Evolutionary conservation across 495 filamentous ascomycete genomes (phyloP), one percentile per base, ranked within the genome.

Genomic region (Lasiosphaeria ovina): DNA sequence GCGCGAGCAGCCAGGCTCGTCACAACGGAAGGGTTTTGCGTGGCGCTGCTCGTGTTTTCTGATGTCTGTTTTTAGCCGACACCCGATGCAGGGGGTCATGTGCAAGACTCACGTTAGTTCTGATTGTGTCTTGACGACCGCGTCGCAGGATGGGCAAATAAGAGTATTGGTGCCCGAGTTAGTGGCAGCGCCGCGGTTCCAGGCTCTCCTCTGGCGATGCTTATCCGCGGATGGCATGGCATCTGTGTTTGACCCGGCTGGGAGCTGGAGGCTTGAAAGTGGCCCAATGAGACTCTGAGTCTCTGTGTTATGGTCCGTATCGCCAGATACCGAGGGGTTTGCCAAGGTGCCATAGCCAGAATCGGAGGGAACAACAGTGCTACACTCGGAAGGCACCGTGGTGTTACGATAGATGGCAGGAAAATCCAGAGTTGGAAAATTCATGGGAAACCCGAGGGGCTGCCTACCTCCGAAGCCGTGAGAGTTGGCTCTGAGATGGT

Each of bases 21-120:
- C 71, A 68, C 92, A 97, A 65, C 78, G 85, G 70, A 83, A 88
- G 0, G 87, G 83, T 66, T 91, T 93, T 10, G 76, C 80, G 73
- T 97, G 92, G 57, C 89, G 83, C 12, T 88, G 83, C 53, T 84
- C 76, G 69, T 97, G 92, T 76, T 97, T 97, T 63, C 92, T 96
- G 14, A 34, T 17, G 32, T 31, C n/a, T 40, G 3, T 9, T 35
- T 45, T 32, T 44, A 4, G 38, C 24, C 16, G 11, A 53, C 3
- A 16, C 55, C 35, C 9, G 35, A 42, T 14, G 7, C 14, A 42
- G 38, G 16, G 12, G 12, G 44, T 7, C 45, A 14, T 6, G 14
- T 17, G 35, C 1, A 32, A 60, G 42, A 62, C 75, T 55, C 70
- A 81, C 79, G 75, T 81, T 48, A 80, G 66, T 59, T 81, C 81